Base-by-base conservation (phyloP, 805 yeast species). In the Metschnikowia lunata region DNA sequence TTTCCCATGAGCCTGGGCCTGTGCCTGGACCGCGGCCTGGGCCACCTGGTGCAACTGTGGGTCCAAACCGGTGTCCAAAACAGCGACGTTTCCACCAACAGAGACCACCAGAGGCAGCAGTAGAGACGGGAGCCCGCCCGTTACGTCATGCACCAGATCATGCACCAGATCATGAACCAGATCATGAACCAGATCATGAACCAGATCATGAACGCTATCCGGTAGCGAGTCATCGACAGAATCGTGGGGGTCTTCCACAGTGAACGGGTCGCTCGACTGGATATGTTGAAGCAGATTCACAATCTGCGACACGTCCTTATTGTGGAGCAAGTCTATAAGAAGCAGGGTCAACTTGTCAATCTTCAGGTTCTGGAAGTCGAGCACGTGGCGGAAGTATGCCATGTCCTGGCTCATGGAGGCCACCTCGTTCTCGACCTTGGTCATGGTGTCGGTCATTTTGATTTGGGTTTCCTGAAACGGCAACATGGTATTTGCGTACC, bases 41-140 rank as follows among this genome's bases (percentile, higher is more conserved):
- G 71, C 71, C 32, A 66, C 71, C 42, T 63, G 65, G 37, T 67
- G 73, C 30, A 69, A 58, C 32, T 64, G 71, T 4, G 74, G 73
- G 53, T 69, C 74, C 67, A 69, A 66, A 42, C 63, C 65, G 31
- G 65, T 62, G 26, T 66, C 72, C 10, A 49, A 45, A 2, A 48
- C 50, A 6, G 36, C 40, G 23, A 35, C 48, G 7, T 46, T 29
- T n/a, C 45, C 46, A 1, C 47, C 46, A 9, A 46, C 50, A 10
- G 41, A 27, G 8, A 47, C 53, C n/a, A 49, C 48, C 8, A 39
- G 42, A 7, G 40, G 36, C 11, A 47, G 28, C 39, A 40, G 50
- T 11, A 49, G 44, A 15, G 50, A 31, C 26, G 42, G 47, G 12
- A 49, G 37, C 9, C 44, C 30, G 4, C 39, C 34, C 8, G 44